Percentiles rank a stretch among this genome's conserved stretches.
These are phyloP conservation scores for Sugiyamaella xylanicola DNA, from an alignment of 1,139 yeast species.

Conservation along the genomic window DNA sequence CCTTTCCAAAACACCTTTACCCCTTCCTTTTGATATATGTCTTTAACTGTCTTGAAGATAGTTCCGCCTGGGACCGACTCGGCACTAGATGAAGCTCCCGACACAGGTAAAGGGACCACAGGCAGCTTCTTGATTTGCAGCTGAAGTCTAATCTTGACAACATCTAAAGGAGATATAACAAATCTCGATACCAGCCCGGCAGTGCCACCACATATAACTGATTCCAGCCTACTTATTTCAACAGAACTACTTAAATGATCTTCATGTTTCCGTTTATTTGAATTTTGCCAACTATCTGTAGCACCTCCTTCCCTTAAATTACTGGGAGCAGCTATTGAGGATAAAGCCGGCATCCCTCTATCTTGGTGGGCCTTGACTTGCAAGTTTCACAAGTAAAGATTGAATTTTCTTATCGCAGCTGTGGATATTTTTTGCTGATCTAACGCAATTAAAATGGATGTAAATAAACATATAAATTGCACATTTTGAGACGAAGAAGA, in stretches of 20 bases:
- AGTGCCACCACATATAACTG: conserved; percentile 66
- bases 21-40: conserved; percentile 55
- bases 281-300: background rate
- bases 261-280: conserved; percentile 6
- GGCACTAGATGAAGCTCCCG: background rate
- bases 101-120: background rate
- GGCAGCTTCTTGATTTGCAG: conserved; percentile 44
- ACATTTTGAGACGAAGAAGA: too few relatives aligned
- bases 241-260: conserved; percentile 40
- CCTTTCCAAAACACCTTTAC: conserved; percentile 86
- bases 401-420: background rate
- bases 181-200: conserved; percentile 64
- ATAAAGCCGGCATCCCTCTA: background rate
- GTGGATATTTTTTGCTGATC: background rate
- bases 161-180: conserved; percentile 87
- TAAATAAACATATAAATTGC: background rate
- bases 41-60: conserved; percentile 42
- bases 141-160: conserved; percentile 83
- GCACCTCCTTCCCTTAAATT: background rate
- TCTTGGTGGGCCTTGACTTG: too few relatives aligned
- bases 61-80: conserved; percentile 32
- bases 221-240: conserved; percentile 40
- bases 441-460: background rate
- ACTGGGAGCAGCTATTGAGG: background rate
- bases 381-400: too few relatives aligned